These are phyloP conservation scores for Dichotomocladium elegans DNA, from an alignment of 371 early-diverging fungal species.

Conservation along the genomic window DNA sequence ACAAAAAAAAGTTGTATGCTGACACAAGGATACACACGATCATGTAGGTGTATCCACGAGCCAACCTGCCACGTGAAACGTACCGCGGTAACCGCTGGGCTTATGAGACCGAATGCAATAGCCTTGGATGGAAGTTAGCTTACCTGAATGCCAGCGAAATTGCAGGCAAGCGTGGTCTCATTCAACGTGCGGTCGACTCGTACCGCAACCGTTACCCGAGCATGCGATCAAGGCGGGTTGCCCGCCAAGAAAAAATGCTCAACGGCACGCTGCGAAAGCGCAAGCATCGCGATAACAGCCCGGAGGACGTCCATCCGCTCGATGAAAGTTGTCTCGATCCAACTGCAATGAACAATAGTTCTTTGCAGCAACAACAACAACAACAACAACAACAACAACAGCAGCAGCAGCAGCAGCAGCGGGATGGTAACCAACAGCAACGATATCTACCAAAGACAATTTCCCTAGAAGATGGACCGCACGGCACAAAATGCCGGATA, in stretches of 20 bases:
- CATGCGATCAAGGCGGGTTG: constrained; percentile 75
- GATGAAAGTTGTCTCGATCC: not conserved
- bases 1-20: no score
- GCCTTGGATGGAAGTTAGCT: constrained; percentile 83
- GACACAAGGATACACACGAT: not conserved
- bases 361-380: not conserved
- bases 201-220: constrained; percentile 86
- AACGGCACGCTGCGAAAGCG: constrained; percentile 50
- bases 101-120: constrained; percentile 88
- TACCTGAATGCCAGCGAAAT: constrained; percentile 81
- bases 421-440: not conserved
- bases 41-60: constrained; percentile 38
- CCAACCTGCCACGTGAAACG: constrained; percentile 38
- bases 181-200: constrained; percentile 94
- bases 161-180: constrained; percentile 84
- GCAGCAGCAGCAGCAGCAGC: not conserved
- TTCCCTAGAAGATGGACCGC: constrained; percentile 15
- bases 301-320: not conserved
- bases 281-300: constrained; percentile 26
- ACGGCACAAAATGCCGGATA: constrained; percentile 29
- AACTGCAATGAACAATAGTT: not conserved
- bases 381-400: not conserved
- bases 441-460: constrained; percentile 16
- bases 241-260: constrained; percentile 75
- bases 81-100: constrained; percentile 87